phyloP scores from a whole-genome alignment of 768 basidiomycete species.

The Megacollybia marginata region DNA sequence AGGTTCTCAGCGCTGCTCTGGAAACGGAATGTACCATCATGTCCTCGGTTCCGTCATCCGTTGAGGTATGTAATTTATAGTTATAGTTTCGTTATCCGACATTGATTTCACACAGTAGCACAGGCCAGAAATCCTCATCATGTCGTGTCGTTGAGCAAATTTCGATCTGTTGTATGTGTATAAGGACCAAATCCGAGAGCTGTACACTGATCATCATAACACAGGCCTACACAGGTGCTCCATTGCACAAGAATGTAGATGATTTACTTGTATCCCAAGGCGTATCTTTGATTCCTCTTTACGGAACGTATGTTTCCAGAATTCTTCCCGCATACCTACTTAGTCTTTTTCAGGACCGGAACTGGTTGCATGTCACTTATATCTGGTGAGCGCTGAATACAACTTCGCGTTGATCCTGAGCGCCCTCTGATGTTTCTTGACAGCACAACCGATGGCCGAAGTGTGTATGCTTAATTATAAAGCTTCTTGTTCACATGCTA shows the following conservation, averaged over 20 bases:
- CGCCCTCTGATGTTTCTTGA: no score
- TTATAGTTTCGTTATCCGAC: neutral
- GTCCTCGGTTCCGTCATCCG: constrained; percentile 14
- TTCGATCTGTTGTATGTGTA: neutral
- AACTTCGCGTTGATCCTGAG: no score
- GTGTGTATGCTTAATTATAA: no score
- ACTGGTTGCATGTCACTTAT: no score
- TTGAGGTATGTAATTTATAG: constrained; percentile 19
- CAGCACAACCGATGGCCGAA: no score
- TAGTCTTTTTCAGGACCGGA: no score
- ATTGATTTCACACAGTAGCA: neutral
- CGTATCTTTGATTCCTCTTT: neutral
- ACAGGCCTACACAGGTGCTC: neutral
- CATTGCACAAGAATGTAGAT: constrained; percentile 17
- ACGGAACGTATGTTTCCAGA: neutral
- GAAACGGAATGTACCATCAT: constrained; percentile 11
- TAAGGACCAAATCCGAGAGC: neutral
- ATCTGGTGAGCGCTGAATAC: no score
- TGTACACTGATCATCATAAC: neutral
- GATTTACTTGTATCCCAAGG: constrained; percentile 21
- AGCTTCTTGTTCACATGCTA: no score
- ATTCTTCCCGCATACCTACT: no score
- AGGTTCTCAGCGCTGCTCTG: constrained; percentile 7
- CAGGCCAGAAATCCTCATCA: constrained; percentile 3
- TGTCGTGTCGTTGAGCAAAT: constrained; percentile 1